Evolutionary conservation across 257 asterid genomes (phyloP), one percentile per base, ranked within the genome.

Genomic region (Nemophila menziesii): DNA sequence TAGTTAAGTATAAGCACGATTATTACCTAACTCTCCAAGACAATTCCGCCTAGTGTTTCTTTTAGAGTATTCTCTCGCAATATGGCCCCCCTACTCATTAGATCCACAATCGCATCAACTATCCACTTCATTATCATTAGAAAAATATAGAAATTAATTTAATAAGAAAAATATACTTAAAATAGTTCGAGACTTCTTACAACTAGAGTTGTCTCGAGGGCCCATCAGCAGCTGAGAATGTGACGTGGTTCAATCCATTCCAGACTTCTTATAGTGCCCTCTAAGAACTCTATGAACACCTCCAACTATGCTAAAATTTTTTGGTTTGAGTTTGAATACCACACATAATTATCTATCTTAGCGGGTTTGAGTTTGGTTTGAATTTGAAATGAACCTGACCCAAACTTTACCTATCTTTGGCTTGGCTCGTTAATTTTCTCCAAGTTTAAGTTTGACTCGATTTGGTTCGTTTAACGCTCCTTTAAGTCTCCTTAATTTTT

Each of bases 81-180:
- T 39, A 96, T 90, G 49, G 94, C 84, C 63, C 98, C 98, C 34
- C 98, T 90, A 52, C 98, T 90, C 59, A 96, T n/a, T 45, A 90
- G 98, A 61, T 90, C 98, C 58, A 90, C 87, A 42, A 90, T 90
- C 45, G 96, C 98, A 69, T 90, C 98, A 44, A 96, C 96, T 60
- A 76, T 90, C 49, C 98, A 96, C 98, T 84, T 90, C 98, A 81
- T n/a, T n/a, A 38, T n/a, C 43, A 38, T 38, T 2, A n/a, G n/a
- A n/a, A n/a, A n/a, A 38, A 20, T 17, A 12, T 4, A 38, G 17
- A n/a, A 14, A 38, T 38, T n/a, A 20, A 4, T 38, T n/a, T 13
- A 19, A 37, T 13, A 11, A 37, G 42, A 37, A 10, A n/a, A 38
- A 38, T 4, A 38, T 17, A 38, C 4, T 38, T 20, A 20, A 11